These are phyloP conservation scores for Argentina anserina DNA, from an alignment of 306 rosid genomes.

Conservation along the genomic window DNA sequence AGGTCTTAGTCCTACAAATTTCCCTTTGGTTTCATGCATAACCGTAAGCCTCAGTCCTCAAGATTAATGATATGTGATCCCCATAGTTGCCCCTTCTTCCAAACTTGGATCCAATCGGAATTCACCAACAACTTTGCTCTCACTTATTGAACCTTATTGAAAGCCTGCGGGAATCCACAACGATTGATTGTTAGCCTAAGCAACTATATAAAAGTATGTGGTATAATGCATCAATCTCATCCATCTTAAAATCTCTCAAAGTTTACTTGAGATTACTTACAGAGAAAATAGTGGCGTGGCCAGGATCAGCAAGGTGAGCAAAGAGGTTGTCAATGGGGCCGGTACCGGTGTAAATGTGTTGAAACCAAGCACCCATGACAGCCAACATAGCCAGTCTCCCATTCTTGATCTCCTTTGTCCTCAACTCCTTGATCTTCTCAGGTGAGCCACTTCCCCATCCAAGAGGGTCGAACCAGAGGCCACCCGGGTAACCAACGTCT, in stretches of 20 bases:
- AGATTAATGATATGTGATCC: background rate
- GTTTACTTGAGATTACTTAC: slow-evolving; percentile 29
- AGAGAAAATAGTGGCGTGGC: slow-evolving; percentile 66
- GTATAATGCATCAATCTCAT: background rate
- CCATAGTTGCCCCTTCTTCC: background rate
- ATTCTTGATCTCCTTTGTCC: slow-evolving; percentile 76
- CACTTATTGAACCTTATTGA: no score
- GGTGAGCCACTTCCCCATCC: slow-evolving; percentile 80
- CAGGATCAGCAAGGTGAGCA: slow-evolving; percentile 78
- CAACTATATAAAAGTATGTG: background rate
- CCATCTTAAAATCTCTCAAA: background rate
- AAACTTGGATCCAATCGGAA: slow-evolving; percentile 12
- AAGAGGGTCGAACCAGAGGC: slow-evolving; percentile 72
- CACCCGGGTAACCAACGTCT: slow-evolving; percentile 70
- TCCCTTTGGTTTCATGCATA: slow-evolving; percentile 18
- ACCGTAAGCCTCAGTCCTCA: slow-evolving; percentile 1
- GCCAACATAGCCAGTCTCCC: slow-evolving; percentile 79
- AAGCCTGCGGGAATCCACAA: slow-evolving; percentile 46
- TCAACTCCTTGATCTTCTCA: slow-evolving; percentile 61
- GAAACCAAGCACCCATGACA: slow-evolving; percentile 80
- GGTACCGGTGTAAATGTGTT: slow-evolving; percentile 67
- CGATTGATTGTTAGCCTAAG: slow-evolving; percentile 8
- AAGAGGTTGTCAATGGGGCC: slow-evolving; percentile 83
- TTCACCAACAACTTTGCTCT: slow-evolving; percentile 16
- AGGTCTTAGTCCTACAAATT: slow-evolving; percentile 31